Base-by-base conservation (phyloP, 306 rosid species). In the Pterocarpus macrocarpus region DNA sequence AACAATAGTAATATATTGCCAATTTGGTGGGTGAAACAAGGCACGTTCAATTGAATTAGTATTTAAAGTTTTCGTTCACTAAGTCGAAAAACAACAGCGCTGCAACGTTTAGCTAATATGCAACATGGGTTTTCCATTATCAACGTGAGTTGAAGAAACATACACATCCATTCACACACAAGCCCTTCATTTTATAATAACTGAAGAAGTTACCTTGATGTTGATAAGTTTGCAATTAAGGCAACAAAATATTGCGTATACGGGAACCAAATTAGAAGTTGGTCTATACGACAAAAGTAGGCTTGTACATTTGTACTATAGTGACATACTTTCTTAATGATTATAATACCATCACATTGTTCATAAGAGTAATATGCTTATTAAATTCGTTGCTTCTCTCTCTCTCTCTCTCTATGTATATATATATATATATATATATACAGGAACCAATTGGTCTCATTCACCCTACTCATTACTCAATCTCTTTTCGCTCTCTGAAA, bases 341-440 rank as follows among this genome's bases (percentile, higher is more conserved):
- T 8, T 36, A 13, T 14, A 7, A n/a, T 76, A 59, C 3, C 17
- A 3, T 66, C 15, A 56, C 64, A 10, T 75, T 69, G 49, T 34
- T 0, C 30, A 70, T 22, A 44, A 22, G 58, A 39, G 45, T 69
- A 62, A 83, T 83, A 83, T 64, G 22, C 71, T 79, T 71, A 56
- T 64, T 43, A 43, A 4, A 71, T 43, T 76, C 6, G 44, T 34
- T 80, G n/a, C 67, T 78, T 35, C 63, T 7, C 73, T 43, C 7
- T 43, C 47, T 43, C 10, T 43, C 28, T 22, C 28, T 22, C 28
- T 22, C 28, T 22, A 0, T 22, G 0, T 22, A 22, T 22, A 22
- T 22, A 5, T 50, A 13, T 47, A 47, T 47, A 12, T 2, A 10
- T 78, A 63, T 77, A 83, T 71, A 75, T 57, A 71, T 44, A 57